A percentile compares a stretch with the other conserved stretches of the same genome.
Conservation (phyloP, 2,329 filamentous ascomycete genomes). For the Fusarium sp. region DNA sequence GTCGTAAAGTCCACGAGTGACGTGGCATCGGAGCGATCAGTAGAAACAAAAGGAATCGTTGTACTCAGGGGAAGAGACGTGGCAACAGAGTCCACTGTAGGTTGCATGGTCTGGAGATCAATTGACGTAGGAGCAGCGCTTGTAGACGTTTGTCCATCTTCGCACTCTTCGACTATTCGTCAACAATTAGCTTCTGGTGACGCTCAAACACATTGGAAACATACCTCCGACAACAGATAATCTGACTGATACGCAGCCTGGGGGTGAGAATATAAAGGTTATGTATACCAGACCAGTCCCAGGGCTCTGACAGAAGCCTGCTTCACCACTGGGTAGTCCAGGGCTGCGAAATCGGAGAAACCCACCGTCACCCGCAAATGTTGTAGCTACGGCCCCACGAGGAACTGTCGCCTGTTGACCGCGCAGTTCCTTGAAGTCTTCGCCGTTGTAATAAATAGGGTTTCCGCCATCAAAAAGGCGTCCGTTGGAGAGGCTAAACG, state of each 20-base stretch:
- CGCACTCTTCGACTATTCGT: background rate
- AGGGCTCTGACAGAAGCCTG: background rate
- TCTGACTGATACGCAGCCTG: background rate
- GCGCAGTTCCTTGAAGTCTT: background rate
- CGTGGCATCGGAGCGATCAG: rapidly evolving
- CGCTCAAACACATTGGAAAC: too few relatives aligned
- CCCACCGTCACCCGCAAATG: background rate
- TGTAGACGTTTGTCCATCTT: background rate
- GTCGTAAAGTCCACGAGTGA: background rate
- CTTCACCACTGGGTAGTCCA: background rate
- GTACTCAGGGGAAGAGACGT: background rate
- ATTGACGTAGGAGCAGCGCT: background rate
- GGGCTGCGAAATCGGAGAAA: background rate
- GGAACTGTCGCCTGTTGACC: background rate
- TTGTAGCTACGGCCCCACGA: background rate
- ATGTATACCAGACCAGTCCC: background rate
- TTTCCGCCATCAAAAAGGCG: background rate
- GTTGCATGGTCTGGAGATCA: too few relatives aligned
- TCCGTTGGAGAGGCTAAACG: background rate
- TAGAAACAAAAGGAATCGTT: rapidly evolving
- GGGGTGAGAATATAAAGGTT: background rate
- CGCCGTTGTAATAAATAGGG: background rate
- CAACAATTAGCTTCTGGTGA: background rate
- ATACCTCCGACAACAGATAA: background rate
- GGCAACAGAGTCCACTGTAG: background rate